Conservation (phyloP, 169 alveolate species). For the Eimeria sp. region DNA sequence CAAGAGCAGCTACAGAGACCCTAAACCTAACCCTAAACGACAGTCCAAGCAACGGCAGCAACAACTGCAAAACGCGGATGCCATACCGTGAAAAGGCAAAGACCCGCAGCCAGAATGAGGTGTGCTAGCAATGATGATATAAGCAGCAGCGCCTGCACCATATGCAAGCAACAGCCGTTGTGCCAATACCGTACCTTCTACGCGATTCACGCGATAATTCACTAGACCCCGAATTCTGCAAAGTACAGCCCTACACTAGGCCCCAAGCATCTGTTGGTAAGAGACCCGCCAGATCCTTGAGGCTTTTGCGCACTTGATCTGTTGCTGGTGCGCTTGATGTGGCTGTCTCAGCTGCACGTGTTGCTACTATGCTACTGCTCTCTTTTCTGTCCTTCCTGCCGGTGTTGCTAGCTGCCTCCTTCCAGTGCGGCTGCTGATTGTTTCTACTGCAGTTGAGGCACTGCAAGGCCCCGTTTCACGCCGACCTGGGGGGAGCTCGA, state of each 20-base stretch:
- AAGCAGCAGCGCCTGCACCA: constrained; percentile 37
- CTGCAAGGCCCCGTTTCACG: neutral
- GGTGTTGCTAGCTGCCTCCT: neutral
- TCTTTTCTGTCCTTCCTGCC: neutral
- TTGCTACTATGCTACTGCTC: neutral
- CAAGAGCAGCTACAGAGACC: neutral
- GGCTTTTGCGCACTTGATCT: neutral
- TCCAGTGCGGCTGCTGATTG: neutral
- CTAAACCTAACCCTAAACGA: neutral
- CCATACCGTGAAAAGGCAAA: constrained; percentile 45
- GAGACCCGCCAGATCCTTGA: neutral
- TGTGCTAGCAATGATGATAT: constrained; percentile 41
- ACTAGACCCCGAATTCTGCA: too few species aligned
- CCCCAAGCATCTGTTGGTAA: neutral
- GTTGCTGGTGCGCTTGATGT: neutral
- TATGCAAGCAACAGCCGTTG: neutral
- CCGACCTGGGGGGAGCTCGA: constrained; percentile 43
- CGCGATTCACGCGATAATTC: neutral
- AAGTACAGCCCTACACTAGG: neutral
- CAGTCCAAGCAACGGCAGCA: constrained; percentile 2
- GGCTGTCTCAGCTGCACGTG: neutral
- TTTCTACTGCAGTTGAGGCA: neutral
- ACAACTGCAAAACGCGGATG: neutral
- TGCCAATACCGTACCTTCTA: neutral
- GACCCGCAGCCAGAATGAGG: constrained; percentile 56